Evolutionary conservation across 345 rosid genomes (phyloP), one percentile per base, ranked within the genome.

Genomic region (Brassica cretica): DNA sequence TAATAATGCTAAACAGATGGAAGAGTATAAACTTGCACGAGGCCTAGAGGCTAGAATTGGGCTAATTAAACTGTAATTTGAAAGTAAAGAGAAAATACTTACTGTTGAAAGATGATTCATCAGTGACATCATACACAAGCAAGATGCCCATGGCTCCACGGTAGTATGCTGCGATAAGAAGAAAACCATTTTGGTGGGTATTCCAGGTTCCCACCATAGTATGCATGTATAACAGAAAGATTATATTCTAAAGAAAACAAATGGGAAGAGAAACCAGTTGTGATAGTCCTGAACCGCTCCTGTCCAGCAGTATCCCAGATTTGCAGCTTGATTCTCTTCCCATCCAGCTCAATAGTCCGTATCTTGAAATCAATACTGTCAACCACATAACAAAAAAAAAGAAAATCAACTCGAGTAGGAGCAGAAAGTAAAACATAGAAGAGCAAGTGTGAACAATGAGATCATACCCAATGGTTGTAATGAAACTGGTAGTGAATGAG

Each of bases 91-190:
- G 25, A n/a, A n/a, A n/a, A 72, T 21, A 77, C 32, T 86, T 90
- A 95, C 99, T 95, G 87, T 95, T 95, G 87, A 95, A 95, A 76
- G 99, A 95, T 70, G 99, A 91, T 82, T 95, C 99, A 73, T 95
- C 99, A 2, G 59, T 53, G 19, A 53, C 59, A 53, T 53, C 59
- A 81, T 94, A 94, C 32, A 95, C 98, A 11, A 95, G 96, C 87
- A 95, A 88, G 71, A 95, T 95, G 12, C 99, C 99, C 99, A 95
- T 95, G 71, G 98, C 99, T 80, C 99, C 99, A 49, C 99, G 94
- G 82, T 95, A 95, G 82, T 95, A 95, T 61, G 99, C 99, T 95
- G 93, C 86, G 82, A 37, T 74, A 78, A 59, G 71, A 39, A 15
- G 37, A 83, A 65, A 21, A n/a, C 69, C 15, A 44, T 8, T 71